Percentiles rank a stretch among this genome's conserved stretches.
phyloP scores from a whole-genome alignment of 352 stramenopile genomes.

The Phytophthora kernoviae region DNA sequence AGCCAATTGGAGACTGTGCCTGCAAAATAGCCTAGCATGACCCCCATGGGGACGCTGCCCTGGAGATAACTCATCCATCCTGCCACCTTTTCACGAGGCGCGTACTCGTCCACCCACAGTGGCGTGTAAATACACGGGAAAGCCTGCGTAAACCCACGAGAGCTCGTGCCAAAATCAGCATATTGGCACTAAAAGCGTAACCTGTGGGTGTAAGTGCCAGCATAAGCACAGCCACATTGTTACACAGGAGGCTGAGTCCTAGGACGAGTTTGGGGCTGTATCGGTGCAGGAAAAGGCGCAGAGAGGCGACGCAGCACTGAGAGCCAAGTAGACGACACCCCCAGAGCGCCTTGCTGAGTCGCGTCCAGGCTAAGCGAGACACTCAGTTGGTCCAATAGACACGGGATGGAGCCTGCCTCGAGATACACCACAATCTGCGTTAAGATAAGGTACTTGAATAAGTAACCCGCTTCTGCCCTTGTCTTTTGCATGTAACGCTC shows the following conservation, averaged over 20 bases:
- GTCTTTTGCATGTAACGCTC: constrained; percentile 79
- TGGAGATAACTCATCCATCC: constrained; percentile 89
- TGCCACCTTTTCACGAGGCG: constrained; percentile 70
- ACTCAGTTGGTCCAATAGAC: constrained; percentile 78
- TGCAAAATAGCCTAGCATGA: constrained; percentile 88
- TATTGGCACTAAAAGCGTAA: constrained; percentile 65
- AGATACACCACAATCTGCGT: constrained; percentile 86
- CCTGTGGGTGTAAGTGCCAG: constrained; percentile 75
- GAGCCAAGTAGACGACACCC: constrained; percentile 81
- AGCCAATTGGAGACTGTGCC: constrained; percentile 85
- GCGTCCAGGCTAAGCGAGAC: constrained; percentile 71
- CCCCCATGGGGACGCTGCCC: constrained; percentile 79
- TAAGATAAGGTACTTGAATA: constrained; percentile 89
- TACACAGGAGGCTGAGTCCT: constrained; percentile 71
- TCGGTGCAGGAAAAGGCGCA: constrained; percentile 75
- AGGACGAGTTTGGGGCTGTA: constrained; percentile 73
- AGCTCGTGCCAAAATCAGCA: constrained; percentile 72
- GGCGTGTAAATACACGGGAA: constrained; percentile 87
- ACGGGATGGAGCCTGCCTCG: constrained; percentile 82
- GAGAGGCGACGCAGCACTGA: constrained; percentile 78
- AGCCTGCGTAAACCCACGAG: constrained; percentile 84
- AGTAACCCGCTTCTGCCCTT: constrained; percentile 70
- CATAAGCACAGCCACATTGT: constrained; percentile 78
- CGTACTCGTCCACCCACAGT: constrained; percentile 87
- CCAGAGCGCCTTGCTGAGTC: constrained; percentile 77